These are phyloP conservation scores for Coffea humblotiana DNA, from an alignment of 305 asterid species.

Conservation along the genomic window DNA sequence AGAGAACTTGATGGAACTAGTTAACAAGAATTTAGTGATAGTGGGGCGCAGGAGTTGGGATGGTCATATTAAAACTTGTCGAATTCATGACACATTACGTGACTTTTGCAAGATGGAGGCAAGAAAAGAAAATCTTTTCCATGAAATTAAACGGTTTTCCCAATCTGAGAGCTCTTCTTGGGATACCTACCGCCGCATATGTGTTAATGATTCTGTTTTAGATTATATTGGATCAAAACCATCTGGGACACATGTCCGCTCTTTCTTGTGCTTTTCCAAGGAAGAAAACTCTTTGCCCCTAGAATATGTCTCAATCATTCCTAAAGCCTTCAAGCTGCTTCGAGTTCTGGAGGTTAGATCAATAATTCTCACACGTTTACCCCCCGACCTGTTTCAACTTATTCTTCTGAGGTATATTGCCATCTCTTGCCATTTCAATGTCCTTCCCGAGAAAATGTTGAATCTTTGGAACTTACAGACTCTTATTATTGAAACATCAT, in stretches of 20 bases:
- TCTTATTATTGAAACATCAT: not conserved
- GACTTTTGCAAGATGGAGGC: slow-evolving; percentile 12
- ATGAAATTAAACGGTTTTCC: not conserved
- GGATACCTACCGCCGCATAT: not conserved
- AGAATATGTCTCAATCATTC: not conserved
- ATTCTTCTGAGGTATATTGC: slow-evolving; percentile 2
- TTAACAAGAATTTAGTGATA: not conserved
- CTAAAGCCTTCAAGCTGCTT: slow-evolving; percentile 5
- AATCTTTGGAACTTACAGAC: not conserved
- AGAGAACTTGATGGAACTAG: not conserved
- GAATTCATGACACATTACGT: slow-evolving; percentile 15
- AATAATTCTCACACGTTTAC: not conserved
- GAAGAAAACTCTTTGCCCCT: not conserved
- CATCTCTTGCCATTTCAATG: not conserved
- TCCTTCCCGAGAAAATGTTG: not conserved
- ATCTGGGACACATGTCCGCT: not conserved
- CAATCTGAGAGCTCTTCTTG: not conserved
- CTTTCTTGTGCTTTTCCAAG: slow-evolving; percentile 1
- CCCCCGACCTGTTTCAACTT: not conserved
- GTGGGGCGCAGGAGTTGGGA: not conserved
- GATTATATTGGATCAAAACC: not conserved
- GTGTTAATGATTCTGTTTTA: not conserved
- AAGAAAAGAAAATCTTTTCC: not conserved
- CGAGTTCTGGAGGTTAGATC: slow-evolving; percentile 6
- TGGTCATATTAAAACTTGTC: slow-evolving; percentile 5